These are phyloP conservation scores for Cryphonectria radicalis DNA, from an alignment of 2,329 filamentous ascomycete species.

Conservation along the genomic window DNA sequence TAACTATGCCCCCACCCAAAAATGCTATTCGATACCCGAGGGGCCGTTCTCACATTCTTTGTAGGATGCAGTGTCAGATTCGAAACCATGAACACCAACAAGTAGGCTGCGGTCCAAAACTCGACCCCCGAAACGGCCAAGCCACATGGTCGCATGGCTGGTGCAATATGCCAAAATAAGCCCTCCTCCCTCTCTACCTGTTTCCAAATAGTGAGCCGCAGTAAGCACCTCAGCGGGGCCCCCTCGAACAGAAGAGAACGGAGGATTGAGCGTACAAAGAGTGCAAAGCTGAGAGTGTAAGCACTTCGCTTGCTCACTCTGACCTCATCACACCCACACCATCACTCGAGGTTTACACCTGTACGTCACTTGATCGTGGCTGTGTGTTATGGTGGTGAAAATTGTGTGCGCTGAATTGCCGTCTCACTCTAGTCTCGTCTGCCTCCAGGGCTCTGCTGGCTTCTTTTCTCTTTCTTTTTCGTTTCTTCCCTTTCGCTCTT, in stretches of 20 bases:
- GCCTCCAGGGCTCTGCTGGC: neutral
- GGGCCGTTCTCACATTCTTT: neutral
- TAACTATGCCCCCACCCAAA: neutral
- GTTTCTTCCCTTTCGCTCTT: neutral
- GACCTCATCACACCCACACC: neutral
- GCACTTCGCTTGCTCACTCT: neutral
- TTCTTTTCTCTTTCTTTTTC: neutral
- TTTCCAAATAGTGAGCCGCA: neutral
- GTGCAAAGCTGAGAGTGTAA: neutral
- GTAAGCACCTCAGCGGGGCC: neutral
- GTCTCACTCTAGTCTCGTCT: neutral
- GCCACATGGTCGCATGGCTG: neutral
- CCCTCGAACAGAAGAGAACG: neutral
- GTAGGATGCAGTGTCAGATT: neutral
- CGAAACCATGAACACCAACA: neutral
- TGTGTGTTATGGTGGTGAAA: neutral
- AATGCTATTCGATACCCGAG: too few relatives aligned
- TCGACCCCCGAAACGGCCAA: neutral
- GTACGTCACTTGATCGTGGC: neutral
- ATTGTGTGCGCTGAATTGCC: neutral
- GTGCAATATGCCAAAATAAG: constrained; percentile 4
- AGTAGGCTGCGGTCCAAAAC: neutral
- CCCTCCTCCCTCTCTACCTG: neutral
- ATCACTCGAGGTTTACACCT: neutral
- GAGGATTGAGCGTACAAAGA: neutral